Evolutionary conservation across 495 filamentous ascomycete species (phyloP).

Genomic region (Talaromyces wortmannii): DNA sequence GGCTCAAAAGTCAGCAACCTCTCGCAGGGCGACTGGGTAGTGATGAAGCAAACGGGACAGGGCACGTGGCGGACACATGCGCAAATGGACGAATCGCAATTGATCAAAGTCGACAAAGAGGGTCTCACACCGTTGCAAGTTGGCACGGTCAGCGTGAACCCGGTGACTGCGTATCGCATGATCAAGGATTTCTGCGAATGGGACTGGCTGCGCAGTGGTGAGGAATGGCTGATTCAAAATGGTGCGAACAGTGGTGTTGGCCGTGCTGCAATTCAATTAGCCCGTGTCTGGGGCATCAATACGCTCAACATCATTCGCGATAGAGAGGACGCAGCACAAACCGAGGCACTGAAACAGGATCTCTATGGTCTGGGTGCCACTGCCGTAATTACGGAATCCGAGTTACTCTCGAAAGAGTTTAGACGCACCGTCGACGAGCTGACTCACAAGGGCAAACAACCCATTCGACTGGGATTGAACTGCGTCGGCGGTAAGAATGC

Average conservation of each 20-base stretch:
- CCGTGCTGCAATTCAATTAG: conserved; percentile 80
- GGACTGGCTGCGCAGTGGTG: conserved; percentile 39
- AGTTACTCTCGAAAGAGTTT: conserved; percentile 61
- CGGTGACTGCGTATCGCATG: conserved; percentile 89
- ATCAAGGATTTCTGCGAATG: conserved; percentile 70
- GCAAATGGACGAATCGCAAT: conserved; percentile 52
- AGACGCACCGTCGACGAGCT: conserved; percentile 54
- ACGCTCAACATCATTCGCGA: conserved; percentile 81
- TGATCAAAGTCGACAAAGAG: conserved; percentile 61
- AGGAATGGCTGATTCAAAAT: conserved; percentile 91
- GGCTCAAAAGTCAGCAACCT: conserved; percentile 51
- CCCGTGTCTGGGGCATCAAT: conserved; percentile 72
- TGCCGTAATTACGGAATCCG: conserved; percentile 74
- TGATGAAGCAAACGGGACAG: conserved; percentile 71
- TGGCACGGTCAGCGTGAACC: conserved; percentile 84
- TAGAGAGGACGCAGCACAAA: conserved; percentile 52
- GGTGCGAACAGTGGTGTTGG: conserved; percentile 93
- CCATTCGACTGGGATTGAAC: conserved; percentile 73
- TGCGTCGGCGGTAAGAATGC: conserved; percentile 91
- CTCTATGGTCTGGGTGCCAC: conserved; percentile 66
- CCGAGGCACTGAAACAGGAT: conserved; percentile 62
- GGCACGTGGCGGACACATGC: conserved; percentile 94
- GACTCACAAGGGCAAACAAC: conserved; percentile 61
- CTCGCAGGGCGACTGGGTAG: conserved; percentile 80
- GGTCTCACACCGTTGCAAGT: conserved; percentile 68